Conservation (phyloP, 306 rosid genomes). For the Rosa multiflora region DNA sequence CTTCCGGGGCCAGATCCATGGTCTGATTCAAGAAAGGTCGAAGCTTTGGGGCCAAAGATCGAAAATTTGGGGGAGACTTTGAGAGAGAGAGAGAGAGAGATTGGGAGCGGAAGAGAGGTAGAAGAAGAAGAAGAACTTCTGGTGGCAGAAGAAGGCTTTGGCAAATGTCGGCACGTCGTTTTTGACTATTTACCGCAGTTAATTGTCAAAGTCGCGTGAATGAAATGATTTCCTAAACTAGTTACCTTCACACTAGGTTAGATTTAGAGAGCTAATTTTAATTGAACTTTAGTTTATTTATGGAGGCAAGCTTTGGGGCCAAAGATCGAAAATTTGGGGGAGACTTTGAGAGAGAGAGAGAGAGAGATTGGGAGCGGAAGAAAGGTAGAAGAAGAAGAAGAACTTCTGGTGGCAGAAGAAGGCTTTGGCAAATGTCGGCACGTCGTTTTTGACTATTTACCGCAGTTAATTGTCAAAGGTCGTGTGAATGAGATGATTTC, state of each 20-base stretch:
- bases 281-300: too few relatives aligned
- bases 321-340: background rate
- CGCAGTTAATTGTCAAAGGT: background rate
- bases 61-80: background rate
- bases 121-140: background rate
- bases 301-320: too few relatives aligned
- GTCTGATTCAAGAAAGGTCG: background rate
- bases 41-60: too few relatives aligned
- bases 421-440: background rate
- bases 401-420: background rate
- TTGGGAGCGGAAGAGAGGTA: background rate
- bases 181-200: background rate
- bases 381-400: background rate
- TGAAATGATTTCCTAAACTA: background rate
- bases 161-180: background rate
- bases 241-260: background rate
- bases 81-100: background rate
- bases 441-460: background rate
- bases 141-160: background rate
- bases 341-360: background rate
- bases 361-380: background rate
- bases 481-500: too few relatives aligned
- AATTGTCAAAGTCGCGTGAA: too few relatives aligned
- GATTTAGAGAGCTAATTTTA: too few relatives aligned
- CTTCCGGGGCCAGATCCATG: conserved; percentile 90